Percentiles rank a stretch among this genome's conserved stretches.
phyloP scores from a whole-genome alignment of 140 eudicot genomes.

The Anethum foeniculum region DNA sequence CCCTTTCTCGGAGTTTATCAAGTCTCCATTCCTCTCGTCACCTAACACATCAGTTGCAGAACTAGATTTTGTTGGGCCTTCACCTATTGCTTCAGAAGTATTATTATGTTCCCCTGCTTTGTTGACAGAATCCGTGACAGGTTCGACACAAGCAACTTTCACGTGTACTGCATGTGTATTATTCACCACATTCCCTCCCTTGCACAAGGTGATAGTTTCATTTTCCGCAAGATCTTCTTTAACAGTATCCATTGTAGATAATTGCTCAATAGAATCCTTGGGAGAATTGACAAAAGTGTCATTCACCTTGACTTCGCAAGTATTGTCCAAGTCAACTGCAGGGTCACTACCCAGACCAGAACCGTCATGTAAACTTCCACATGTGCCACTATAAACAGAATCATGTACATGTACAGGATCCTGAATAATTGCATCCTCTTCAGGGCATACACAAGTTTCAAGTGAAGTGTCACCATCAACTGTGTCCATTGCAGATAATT shows the following conservation, averaged over 20 bases:
- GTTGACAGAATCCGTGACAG: not conserved
- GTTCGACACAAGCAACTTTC: not conserved
- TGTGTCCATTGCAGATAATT: not conserved
- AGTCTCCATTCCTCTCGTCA: conserved; percentile 7
- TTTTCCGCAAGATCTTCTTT: not conserved
- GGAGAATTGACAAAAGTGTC: not conserved
- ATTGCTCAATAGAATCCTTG: conserved; percentile 7
- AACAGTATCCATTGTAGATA: not conserved
- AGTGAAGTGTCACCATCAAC: not conserved
- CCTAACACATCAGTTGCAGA: not conserved
- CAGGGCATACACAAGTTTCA: not conserved
- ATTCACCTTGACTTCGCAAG: not conserved
- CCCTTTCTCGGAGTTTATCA: not conserved
- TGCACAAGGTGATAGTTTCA: not conserved
- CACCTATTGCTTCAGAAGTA: not conserved
- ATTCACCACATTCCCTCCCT: not conserved
- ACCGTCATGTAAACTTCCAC: not conserved
- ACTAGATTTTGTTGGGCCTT: not conserved
- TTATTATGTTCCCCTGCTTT: not conserved
- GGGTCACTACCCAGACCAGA: not conserved
- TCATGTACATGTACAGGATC: not conserved
- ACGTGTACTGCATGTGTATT: not conserved
- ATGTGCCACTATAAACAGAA: not conserved
- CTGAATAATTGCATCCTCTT: conserved; percentile 4
- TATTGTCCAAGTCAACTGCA: not conserved